phyloP scores from a whole-genome alignment of 768 basidiomycete species.

The Auricularia auricula-judae region DNA sequence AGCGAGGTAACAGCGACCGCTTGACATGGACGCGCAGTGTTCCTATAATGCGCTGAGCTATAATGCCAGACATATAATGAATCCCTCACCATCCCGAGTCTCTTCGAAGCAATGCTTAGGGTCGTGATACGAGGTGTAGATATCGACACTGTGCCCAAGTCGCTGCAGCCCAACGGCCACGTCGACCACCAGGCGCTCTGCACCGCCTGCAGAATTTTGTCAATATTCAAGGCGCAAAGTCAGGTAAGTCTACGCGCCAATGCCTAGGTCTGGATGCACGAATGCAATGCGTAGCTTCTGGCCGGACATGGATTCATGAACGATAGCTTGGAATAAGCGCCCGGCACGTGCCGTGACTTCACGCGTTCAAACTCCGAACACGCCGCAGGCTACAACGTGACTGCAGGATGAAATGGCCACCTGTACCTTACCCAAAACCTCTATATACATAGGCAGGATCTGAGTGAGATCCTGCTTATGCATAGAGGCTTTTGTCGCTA shows the following conservation, averaged over 20 bases:
- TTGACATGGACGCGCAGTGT: constrained; percentile 68
- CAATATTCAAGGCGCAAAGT: background rate
- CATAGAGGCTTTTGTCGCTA: no score
- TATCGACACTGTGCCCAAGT: constrained; percentile 72
- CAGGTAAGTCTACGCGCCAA: constrained; percentile 40
- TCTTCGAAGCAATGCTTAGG: constrained; percentile 84
- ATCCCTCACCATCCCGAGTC: constrained; percentile 70
- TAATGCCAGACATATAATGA: background rate
- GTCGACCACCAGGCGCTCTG: constrained; percentile 91
- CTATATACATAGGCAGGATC: no score
- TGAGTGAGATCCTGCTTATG: no score
- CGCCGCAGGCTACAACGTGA: no score
- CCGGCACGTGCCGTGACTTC: no score
- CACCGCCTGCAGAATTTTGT: constrained; percentile 54
- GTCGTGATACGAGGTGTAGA: constrained; percentile 93
- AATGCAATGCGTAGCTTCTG: constrained; percentile 45
- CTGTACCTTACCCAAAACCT: no score
- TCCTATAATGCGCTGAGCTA: constrained; percentile 33
- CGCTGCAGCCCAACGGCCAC: constrained; percentile 82
- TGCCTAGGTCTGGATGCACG: constrained; percentile 90
- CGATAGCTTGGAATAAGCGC: no score
- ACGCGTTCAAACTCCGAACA: no score
- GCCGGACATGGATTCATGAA: background rate
- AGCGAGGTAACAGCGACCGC: constrained; percentile 67
- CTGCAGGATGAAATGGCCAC: no score